Percentiles rank a stretch among this genome's conserved stretches.
phyloP scores from a whole-genome alignment of 306 rosid genomes.

The Glycine soja region DNA sequence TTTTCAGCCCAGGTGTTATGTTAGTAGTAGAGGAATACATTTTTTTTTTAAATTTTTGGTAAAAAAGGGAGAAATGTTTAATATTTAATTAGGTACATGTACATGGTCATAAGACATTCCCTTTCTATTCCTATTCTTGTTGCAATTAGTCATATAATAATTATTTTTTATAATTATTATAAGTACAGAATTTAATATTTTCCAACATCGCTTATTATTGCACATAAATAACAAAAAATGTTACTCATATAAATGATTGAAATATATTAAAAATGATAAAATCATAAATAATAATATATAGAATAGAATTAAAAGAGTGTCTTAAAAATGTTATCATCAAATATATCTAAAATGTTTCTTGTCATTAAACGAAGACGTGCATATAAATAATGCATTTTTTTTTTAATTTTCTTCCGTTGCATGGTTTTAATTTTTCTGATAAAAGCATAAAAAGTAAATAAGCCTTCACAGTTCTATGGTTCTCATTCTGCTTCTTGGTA shows the following conservation, averaged over 20 bases:
- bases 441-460: background rate
- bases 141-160: background rate
- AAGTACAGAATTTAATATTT: background rate
- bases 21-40: background rate
- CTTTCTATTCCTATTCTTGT: background rate
- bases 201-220: background rate
- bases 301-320: too few species aligned
- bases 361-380: background rate
- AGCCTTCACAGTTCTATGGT: conserved; percentile 23
- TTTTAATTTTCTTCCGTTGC: background rate
- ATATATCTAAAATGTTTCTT: background rate
- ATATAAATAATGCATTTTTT: background rate
- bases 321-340: background rate
- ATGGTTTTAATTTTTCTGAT: background rate
- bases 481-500: conserved; percentile 37
- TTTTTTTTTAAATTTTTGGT: background rate
- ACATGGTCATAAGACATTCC: background rate
- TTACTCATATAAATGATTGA: background rate
- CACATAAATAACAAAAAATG: too few species aligned
- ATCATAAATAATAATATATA: too few species aligned
- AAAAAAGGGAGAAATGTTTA: background rate
- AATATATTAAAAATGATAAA: background rate
- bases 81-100: background rate
- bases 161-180: background rate
- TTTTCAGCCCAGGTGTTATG: background rate